Evolutionary conservation across 768 basidiomycete genomes (phyloP), one percentile per base, ranked within the genome.

Genomic region (Russula earlei): DNA sequence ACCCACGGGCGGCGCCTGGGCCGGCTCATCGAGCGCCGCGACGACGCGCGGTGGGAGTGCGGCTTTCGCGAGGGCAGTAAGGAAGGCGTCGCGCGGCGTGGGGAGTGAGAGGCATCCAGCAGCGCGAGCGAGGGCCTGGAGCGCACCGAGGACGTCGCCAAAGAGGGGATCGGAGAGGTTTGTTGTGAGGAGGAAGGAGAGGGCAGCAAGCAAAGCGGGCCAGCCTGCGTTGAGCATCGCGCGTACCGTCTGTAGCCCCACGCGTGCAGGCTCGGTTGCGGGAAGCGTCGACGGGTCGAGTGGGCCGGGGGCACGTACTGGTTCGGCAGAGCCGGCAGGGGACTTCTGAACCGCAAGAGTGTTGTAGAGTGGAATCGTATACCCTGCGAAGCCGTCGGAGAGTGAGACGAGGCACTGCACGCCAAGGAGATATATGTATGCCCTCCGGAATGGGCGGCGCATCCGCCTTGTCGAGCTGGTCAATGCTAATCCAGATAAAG

Each of bases 391-490:
- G 1, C 92, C 93, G 63, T 93, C 91, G 58, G 87, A 91, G 2
- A 99, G 72, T 0, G 89, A 84, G 27, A 87, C 78, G 9, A 97
- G 76, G 64, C 87, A 93, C 64, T 97, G 93, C 0, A 96, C 79
- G 0, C 84, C 90, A 1, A 99, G 79, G 8, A 99, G 84, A 66
- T 94, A 95, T 60, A 95, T 79, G 67, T 99, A 97, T 4, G 87
- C 78, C n/a, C 56, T 99, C 96, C 0, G 96, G 95, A 51, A 97
- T 93, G 0, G 82, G 76, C 0, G 96, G 96, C 0, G 93, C 83
- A 63, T 99, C 96, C 0, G 91, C 87, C 69, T 99, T 99, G 73
- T 99, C 95, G 12, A 97, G 81, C 68, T 98, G 96, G 67, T 99
- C 95, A 63, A 99, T 97, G 67, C 94, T 96, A 37, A 22, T n/a